phyloP scores from a whole-genome alignment of 2,329 filamentous ascomycete species.

The Aspergillus glaucus region DNA sequence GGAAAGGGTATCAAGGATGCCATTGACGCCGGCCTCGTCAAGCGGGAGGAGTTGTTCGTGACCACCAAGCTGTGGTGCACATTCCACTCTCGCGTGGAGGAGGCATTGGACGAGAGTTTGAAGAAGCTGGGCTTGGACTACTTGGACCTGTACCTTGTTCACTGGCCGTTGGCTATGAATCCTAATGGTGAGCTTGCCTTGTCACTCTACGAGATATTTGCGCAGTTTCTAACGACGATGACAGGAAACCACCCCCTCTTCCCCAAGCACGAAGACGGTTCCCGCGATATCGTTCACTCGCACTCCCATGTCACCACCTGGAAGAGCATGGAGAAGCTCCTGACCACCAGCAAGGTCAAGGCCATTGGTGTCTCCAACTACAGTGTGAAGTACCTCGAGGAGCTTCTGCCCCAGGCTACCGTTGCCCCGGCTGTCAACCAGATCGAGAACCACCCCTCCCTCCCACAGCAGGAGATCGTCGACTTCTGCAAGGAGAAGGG shows the following conservation, averaged over 20 bases:
- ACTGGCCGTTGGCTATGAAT: constrained; percentile 77
- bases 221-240: not conserved
- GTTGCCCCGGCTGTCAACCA: constrained; percentile 67
- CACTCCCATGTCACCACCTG: constrained; percentile 71
- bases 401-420: constrained; percentile 52
- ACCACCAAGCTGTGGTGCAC: constrained; percentile 83
- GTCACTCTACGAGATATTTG: not conserved
- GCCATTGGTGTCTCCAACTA: constrained; percentile 58
- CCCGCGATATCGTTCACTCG: constrained; percentile 62
- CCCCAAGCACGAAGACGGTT: constrained; percentile 67
- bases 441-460: constrained; percentile 72
- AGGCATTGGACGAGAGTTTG: constrained; percentile 66
- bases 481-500: constrained; percentile 46
- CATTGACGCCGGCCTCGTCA: constrained; percentile 49
- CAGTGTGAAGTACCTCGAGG: constrained; percentile 48
- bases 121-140: constrained; percentile 70
- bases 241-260: constrained; percentile 45
- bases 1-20: constrained; percentile 65
- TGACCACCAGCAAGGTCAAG: constrained; percentile 48
- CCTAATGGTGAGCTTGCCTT: constrained; percentile 51
- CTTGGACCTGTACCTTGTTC: constrained; percentile 74
- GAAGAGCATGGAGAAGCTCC: constrained; percentile 61
- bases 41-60: constrained; percentile 74
- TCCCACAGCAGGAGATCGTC: constrained; percentile 50
- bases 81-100: constrained; percentile 63